These are phyloP conservation scores for Megacollybia marginata DNA, from an alignment of 768 basidiomycete species.

Conservation along the genomic window DNA sequence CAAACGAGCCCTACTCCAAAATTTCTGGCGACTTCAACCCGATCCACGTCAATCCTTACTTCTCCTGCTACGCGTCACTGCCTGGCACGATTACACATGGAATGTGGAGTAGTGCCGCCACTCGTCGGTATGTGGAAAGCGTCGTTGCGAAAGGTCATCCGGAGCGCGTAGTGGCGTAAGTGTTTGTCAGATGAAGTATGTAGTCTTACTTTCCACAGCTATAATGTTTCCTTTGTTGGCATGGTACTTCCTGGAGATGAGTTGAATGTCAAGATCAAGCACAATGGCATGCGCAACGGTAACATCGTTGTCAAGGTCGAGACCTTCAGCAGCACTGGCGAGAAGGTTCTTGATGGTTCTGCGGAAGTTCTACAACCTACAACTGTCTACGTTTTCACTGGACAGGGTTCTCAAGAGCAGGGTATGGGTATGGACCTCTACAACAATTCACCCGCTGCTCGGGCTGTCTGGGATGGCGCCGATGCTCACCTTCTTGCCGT, in stretches of 20 bases:
- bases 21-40: constrained; percentile 98
- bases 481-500: constrained; percentile 89
- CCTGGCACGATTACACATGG: constrained; percentile 98
- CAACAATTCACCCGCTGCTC: constrained; percentile 85
- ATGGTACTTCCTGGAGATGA: constrained; percentile 94
- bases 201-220: constrained; percentile 35
- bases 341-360: constrained; percentile 88
- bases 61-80: constrained; percentile 86
- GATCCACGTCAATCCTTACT: constrained; percentile 98
- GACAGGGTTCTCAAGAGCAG: constrained; percentile 95
- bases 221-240: constrained; percentile 91
- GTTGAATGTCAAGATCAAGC: constrained; percentile 79
- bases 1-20: constrained; percentile 93
- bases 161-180: constrained; percentile 82
- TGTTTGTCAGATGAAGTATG: constrained; percentile 13
- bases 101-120: constrained; percentile 94
- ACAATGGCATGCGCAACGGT: constrained; percentile 87
- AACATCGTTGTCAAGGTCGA: constrained; percentile 88
- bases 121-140: constrained; percentile 86
- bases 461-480: constrained; percentile 95
- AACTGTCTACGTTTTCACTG: constrained; percentile 96
- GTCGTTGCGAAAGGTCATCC: constrained; percentile 91
- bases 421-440: constrained; percentile 99
- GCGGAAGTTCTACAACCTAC: constrained; percentile 90
- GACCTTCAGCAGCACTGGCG: constrained; percentile 76